Evolutionary conservation across 2,329 filamentous ascomycete species (phyloP).

Genomic region (Penicillium griseofulvum): DNA sequence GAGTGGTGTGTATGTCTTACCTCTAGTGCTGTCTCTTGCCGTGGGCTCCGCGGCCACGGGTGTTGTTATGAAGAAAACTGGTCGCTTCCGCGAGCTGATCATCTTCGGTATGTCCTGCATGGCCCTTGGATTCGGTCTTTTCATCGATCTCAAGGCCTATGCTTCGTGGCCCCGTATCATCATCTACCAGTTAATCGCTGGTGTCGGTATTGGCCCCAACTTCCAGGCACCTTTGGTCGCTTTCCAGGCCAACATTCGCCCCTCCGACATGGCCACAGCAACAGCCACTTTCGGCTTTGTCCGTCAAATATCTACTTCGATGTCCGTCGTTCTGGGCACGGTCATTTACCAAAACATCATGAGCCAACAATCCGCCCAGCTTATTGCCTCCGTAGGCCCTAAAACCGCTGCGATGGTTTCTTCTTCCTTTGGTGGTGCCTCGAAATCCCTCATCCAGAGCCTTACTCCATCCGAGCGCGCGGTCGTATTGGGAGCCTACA

Average conservation of each 20-base stretch:
- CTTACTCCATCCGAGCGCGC: conserved; percentile 34
- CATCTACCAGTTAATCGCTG: conserved; percentile 58
- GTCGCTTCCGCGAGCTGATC: conserved; percentile 63
- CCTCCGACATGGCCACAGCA: conserved; percentile 60
- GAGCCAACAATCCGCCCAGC: conserved; percentile 27
- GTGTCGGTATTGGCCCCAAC: conserved; percentile 61
- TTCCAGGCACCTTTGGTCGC: conserved; percentile 63
- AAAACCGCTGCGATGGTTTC: conserved; percentile 26
- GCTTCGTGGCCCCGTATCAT: conserved; percentile 52
- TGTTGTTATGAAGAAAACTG: conserved; percentile 71
- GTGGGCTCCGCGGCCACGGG: conserved; percentile 60
- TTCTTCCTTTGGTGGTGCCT: conserved; percentile 37
- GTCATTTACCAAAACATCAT: conserved; percentile 47
- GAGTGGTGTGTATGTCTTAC: conserved; percentile 72
- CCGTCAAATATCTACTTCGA: conserved; percentile 56
- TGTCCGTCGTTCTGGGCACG: conserved; percentile 59
- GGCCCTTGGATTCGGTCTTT: conserved; percentile 64
- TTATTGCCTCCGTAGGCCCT: conserved; percentile 31
- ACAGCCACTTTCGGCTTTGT: conserved; percentile 62
- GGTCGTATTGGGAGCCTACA: conserved; percentile 44
- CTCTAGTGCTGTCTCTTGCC: conserved; percentile 66
- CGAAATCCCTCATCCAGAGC: conserved; percentile 33
- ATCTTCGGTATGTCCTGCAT: conserved; percentile 58
- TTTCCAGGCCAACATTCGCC: conserved; percentile 61
- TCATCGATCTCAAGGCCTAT: conserved; percentile 56